Percentiles rank a stretch among this genome's conserved stretches.
Evolutionary conservation across 257 asterid species (phyloP).

Genomic region (Handroanthus guayacan): DNA sequence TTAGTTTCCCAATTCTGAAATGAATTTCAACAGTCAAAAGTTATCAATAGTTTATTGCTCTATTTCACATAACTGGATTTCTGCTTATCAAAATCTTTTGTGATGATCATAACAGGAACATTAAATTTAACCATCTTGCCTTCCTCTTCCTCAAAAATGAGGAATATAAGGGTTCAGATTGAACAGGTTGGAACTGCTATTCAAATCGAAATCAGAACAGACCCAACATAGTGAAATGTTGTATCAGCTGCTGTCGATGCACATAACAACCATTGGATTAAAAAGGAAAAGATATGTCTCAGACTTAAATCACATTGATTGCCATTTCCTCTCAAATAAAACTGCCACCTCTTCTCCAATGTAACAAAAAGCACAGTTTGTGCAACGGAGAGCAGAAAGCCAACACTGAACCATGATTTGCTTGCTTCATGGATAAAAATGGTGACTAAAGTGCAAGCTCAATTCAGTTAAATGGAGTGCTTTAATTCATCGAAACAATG

Average conservation of each 20-base stretch:
- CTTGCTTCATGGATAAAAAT: constrained; percentile 24
- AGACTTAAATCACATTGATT: constrained; percentile 10
- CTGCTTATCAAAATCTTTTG: constrained; percentile 7
- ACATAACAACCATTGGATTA: neutral
- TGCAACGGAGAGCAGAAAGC: constrained; percentile 6
- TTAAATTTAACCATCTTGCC: neutral
- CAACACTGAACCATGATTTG: constrained; percentile 20
- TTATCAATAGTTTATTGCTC: neutral
- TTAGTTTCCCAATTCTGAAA: neutral
- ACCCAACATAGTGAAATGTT: neutral
- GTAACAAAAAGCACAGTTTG: constrained; percentile 16
- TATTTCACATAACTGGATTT: neutral
- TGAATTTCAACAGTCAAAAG: neutral
- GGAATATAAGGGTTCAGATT: neutral
- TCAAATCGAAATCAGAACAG: constrained; percentile 2
- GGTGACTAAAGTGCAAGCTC: constrained; percentile 18
- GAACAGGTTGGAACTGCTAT: neutral
- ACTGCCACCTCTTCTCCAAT: constrained; percentile 1
- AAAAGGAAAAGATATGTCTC: neutral
- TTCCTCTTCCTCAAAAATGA: constrained; percentile 4
- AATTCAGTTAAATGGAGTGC: constrained; percentile 4
- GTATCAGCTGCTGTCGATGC: neutral
- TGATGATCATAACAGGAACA: neutral
- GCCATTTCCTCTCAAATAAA: constrained; percentile 13
- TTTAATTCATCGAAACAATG: neutral